Base-by-base conservation (phyloP, 2,329 filamentous ascomycete species). In the Fusarium citri region DNA sequence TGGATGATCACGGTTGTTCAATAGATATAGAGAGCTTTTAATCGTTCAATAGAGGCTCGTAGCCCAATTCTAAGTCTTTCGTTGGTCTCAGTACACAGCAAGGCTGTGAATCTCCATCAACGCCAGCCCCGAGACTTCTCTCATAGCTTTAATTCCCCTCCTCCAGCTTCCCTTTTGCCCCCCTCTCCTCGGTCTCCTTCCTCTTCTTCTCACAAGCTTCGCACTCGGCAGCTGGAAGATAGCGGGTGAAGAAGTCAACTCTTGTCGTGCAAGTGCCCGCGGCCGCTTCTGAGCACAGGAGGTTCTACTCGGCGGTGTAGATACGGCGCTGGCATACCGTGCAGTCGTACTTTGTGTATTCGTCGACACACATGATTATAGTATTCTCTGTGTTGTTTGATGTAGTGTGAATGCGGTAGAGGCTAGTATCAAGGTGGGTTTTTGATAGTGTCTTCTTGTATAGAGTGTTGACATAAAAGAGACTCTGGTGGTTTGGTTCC, bases 331-430 rank as follows among this genome's bases (percentile, higher is more conserved):
- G 67, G 20, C 67, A 71, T 37, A 57, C 48, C 28, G 50, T 55
- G 31, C 67, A 70, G 55, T 70, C 67, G 49, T 59, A 71, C 30
- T 60, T 71, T 15, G 45, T 66, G n/a, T 40, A 56, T 14, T 49
- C 49, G 4, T 45, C 23, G 28, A 50, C 25, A 28, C 67, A 71
- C 67, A 71, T 70, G n/a, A 20, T 34, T 23, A 15, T 26, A 18
- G 22, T 34, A 34, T 9, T 12, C 40, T 16, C 10, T 5, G 14
- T 20, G 16, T 55, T 46, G 16, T 20, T 45, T n/a, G 22, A 42
- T 22, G 20, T 31, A n/a, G 16, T 40, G n/a, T 23, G 15, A 16
- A 42, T 26, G 18, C 34, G 18, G 31, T 25, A 18, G 6, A 50
- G 25, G 34, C 18, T 20, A 25, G 23, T 26, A 15, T 20, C n/a